Conservation (phyloP, 2,329 filamentous ascomycete species). For the Venturia asperata region DNA sequence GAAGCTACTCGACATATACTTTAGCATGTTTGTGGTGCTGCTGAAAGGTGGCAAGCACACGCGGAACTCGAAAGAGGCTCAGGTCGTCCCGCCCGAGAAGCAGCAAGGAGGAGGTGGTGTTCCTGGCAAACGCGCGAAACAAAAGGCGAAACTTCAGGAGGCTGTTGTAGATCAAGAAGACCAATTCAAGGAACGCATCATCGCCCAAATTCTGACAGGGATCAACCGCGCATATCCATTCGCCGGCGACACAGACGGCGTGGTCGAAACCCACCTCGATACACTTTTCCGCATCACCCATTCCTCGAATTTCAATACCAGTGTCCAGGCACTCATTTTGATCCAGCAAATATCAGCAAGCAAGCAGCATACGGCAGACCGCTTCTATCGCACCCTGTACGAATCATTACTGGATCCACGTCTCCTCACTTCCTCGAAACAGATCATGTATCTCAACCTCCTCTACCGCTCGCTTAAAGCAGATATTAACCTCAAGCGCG, state of each 20-base stretch:
- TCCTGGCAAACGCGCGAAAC: slow-evolving; percentile 46
- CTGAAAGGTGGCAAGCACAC: slow-evolving; percentile 54
- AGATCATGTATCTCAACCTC: slow-evolving; percentile 89
- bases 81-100: slow-evolving; percentile 40
- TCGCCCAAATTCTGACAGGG: slow-evolving; percentile 84
- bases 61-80: slow-evolving; percentile 32
- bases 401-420: slow-evolving; percentile 90
- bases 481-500: slow-evolving; percentile 81
- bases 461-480: slow-evolving; percentile 81
- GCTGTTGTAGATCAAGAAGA: slow-evolving; percentile 39
- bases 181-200: slow-evolving; percentile 81
- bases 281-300: slow-evolving; percentile 94
- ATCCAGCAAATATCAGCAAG: slow-evolving; percentile 84
- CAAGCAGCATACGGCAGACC: slow-evolving; percentile 74
- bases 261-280: slow-evolving; percentile 82
- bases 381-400: slow-evolving; percentile 93
- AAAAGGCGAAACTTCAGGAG: slow-evolving; percentile 38
- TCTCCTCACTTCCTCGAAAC: slow-evolving; percentile 83
- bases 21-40: slow-evolving; percentile 75
- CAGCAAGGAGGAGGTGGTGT: slow-evolving; percentile 49
- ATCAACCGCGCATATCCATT: slow-evolving; percentile 96
- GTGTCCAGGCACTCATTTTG: slow-evolving; percentile 87
- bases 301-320: slow-evolving; percentile 98
- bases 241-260: slow-evolving; percentile 68
- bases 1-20: slow-evolving; percentile 82